Evolutionary conservation across 441 rosid species (phyloP).

Genomic region (Oxalis stricta): DNA sequence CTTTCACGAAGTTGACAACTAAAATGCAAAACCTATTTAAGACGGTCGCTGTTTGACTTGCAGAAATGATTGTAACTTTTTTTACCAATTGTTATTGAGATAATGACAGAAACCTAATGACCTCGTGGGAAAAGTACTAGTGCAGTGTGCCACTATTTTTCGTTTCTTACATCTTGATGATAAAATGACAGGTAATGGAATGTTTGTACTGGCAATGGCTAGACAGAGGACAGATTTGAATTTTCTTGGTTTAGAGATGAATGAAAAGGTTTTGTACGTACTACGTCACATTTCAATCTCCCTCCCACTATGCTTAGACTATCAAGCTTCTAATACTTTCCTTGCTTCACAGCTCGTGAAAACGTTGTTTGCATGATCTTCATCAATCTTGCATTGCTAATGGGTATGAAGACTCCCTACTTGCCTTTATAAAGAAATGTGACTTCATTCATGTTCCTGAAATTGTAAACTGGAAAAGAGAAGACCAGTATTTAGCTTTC

Average conservation of each 20-base stretch:
- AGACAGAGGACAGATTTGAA: constrained; percentile 36
- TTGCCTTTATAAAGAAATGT: constrained; percentile 2
- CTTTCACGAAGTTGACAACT: too few relatives aligned
- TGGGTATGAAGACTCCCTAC: constrained; percentile 37
- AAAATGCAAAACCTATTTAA: too few relatives aligned
- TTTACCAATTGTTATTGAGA: not conserved
- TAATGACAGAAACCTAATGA: not conserved
- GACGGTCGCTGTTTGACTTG: not conserved
- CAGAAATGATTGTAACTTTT: constrained; percentile 1
- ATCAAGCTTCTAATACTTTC: constrained; percentile 4
- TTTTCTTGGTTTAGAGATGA: constrained; percentile 64
- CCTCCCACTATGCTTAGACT: constrained; percentile 8
- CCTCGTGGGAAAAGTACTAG: not conserved
- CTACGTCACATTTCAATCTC: not conserved
- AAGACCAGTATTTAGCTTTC: too few relatives aligned
- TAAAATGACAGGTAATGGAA: constrained; percentile 43
- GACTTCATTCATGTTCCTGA: not conserved
- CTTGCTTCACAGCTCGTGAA: constrained; percentile 37
- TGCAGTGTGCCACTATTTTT: not conserved
- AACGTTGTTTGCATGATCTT: constrained; percentile 26
- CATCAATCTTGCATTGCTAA: constrained; percentile 31
- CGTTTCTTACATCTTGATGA: constrained; percentile 3
- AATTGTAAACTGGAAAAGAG: not conserved
- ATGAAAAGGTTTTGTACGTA: constrained; percentile 35
- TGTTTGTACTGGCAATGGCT: constrained; percentile 58